A percentile compares a stretch with the other conserved stretches of the same genome.
Evolutionary conservation across 305 asterid genomes (phyloP).

Genomic region (Rubia peregrina): DNA sequence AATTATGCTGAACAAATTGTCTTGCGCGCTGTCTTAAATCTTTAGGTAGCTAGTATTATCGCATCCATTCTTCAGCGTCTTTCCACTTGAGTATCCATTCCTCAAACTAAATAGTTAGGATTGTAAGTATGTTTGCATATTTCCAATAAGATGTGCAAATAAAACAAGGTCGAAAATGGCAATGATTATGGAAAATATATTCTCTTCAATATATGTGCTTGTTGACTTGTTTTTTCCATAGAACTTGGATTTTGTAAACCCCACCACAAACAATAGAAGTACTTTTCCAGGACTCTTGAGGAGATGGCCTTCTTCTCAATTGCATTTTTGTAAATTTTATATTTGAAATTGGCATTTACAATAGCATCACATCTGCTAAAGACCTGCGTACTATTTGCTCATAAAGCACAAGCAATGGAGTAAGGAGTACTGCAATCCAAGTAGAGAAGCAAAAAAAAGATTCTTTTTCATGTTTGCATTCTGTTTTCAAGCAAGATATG

Average conservation of each 20-base stretch:
- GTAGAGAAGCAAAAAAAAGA: conserved; percentile 52
- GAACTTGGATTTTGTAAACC: conserved; percentile 88
- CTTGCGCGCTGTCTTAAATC: conserved; percentile 67
- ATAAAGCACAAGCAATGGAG: conserved; percentile 27
- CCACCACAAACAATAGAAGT: conserved; percentile 97
- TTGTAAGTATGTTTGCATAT: conserved; percentile 94
- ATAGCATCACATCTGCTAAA: conserved; percentile 62
- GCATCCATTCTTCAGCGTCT: conserved; percentile 97
- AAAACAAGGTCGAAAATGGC: conserved; percentile 82
- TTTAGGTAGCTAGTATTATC: conserved; percentile 92
- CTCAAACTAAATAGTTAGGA: conserved; percentile 72
- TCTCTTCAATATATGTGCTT: conserved; percentile 80
- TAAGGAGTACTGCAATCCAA: conserved; percentile 49
- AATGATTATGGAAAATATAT: conserved; percentile 74
- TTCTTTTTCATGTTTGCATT: conserved; percentile 54
- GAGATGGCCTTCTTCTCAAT: conserved; percentile 70
- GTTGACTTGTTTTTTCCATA: conserved; percentile 85
- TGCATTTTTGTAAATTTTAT: conserved; percentile 72
- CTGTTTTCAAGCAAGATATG: conserved; percentile 78
- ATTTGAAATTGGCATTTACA: conserved; percentile 45
- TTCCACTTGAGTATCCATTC: conserved; percentile 87
- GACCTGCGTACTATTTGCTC: conserved; percentile 56
- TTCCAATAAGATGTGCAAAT: conserved; percentile 88
- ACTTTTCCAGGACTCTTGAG: conserved; percentile 60
- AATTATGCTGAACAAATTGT: conserved; percentile 84